Evolutionary conservation across 1,284 basidiomycete species (phyloP), one percentile per base, ranked within the genome.

Genomic region (Ustilago tritici): DNA sequence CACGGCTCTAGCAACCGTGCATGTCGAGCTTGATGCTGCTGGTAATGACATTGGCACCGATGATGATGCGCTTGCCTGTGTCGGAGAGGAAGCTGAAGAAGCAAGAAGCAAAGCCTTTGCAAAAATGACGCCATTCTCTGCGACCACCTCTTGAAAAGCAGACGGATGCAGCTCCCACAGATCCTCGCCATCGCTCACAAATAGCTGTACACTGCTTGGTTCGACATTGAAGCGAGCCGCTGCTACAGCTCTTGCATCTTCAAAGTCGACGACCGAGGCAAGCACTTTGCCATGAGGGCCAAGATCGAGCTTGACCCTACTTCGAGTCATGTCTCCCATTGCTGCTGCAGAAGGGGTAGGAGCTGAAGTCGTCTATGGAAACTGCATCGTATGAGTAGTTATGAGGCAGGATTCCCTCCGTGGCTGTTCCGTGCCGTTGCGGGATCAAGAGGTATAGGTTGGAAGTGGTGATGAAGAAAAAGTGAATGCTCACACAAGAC

Each of bases 241-340:
- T 38, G 74, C 70, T 7, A 76, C 68, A 4, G 35, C n/a, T 23
- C 64, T 62, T 23, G 65, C 65, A 57, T 76, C 73, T 41, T 76
- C 62, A 36, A 59, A 71, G 46, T 58, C 62, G 54, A 50, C 17
- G 9, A 72, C 74, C 31, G 74, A 76, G 35, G 65, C 74, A 2
- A 76, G 61, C 2, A 76, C 69, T 58, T 76, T 76, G 53, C 74
- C 74, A 35, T 72, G 65, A 35, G 61, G 54, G 49, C 69, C 74
- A 50, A 71, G 64, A 38, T 76, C 74, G 53, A 72, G 74, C 70
- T 76, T 76, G 59, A 76, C 56, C 60, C 74, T 60, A 49, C 56
- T 62, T 19, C 65, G 68, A n/a, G 52, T 46, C 56, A 58, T 58
- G 7, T 43, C 23, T 46, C 43, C 4, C 14, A 1, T 2, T 31